phyloP scores from a whole-genome alignment of 192 early-diverging fungal genomes.

The Coemansia aciculifera region DNA sequence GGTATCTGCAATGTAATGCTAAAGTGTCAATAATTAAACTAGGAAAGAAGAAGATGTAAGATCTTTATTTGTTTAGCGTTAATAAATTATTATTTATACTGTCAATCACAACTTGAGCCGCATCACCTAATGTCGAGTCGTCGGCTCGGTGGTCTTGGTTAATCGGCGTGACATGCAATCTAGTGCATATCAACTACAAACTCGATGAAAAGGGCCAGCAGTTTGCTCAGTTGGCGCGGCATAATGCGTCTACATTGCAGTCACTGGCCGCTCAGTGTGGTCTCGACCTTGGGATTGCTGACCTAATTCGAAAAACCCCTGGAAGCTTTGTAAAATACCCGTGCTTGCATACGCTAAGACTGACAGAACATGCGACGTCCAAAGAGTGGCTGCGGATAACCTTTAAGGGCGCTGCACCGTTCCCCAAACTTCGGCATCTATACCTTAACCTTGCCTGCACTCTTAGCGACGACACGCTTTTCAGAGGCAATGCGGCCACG shows the following conservation, averaged over 20 bases:
- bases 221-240: background rate
- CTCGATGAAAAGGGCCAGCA: background rate
- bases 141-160: too few relatives aligned
- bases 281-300: background rate
- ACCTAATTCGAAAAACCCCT: background rate
- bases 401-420: background rate
- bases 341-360: background rate
- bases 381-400: too few relatives aligned
- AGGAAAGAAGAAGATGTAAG: too few relatives aligned
- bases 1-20: background rate
- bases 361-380: background rate
- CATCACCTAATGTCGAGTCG: too few relatives aligned
- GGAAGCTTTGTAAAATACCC: background rate
- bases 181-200: background rate
- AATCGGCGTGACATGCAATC: too few relatives aligned
- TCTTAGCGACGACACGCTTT: conserved; percentile 12
- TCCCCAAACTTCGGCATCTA: conserved; percentile 5
- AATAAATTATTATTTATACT: too few relatives aligned
- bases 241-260: background rate
- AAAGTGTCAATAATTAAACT: too few relatives aligned
- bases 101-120: too few relatives aligned
- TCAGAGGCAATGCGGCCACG: conserved; percentile 3
- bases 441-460: background rate
- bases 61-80: too few relatives aligned
- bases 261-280: background rate